Conservation (phyloP, 176 grass and related monocot species). For the Hordeum vulgare region DNA sequence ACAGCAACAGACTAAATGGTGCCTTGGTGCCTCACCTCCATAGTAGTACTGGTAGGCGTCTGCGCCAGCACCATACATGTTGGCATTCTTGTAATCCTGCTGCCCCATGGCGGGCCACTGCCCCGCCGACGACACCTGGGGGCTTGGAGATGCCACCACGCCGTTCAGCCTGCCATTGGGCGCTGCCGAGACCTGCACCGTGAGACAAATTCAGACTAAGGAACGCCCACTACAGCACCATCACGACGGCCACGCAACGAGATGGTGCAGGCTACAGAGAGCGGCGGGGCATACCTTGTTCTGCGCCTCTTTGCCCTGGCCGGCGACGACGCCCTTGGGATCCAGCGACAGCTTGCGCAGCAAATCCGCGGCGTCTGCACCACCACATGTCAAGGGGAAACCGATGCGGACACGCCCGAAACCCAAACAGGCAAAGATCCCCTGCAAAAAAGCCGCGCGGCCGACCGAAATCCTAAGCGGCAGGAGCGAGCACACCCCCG, state of each 20-base stretch:
- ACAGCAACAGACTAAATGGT: neutral
- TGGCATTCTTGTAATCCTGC: constrained; percentile 39
- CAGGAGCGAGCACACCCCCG: neutral
- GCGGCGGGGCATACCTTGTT: constrained; percentile 31
- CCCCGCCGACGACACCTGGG: constrained; percentile 7
- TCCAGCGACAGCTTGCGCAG: constrained; percentile 55
- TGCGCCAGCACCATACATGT: constrained; percentile 42
- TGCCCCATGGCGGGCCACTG: constrained; percentile 29
- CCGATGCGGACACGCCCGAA: neutral
- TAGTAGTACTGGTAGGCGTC: constrained; percentile 58
- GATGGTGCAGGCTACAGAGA: neutral
- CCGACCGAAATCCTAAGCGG: neutral
- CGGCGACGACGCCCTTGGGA: constrained; percentile 22
- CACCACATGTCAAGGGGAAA: constrained; percentile 36
- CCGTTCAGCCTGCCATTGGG: constrained; percentile 16
- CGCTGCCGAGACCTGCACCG: constrained; percentile 19
- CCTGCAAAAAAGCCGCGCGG: neutral
- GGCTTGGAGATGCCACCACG: neutral
- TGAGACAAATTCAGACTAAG: neutral
- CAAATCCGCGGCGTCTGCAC: constrained; percentile 51
- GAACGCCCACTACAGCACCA: neutral
- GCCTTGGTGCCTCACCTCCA: constrained; percentile 34
- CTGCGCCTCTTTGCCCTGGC: constrained; percentile 27
- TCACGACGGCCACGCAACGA: neutral
- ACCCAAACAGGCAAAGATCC: neutral